Evolutionary conservation across 495 filamentous ascomycete species (phyloP), one percentile per base, ranked within the genome.

Genomic region (Lophium mytilinum): DNA sequence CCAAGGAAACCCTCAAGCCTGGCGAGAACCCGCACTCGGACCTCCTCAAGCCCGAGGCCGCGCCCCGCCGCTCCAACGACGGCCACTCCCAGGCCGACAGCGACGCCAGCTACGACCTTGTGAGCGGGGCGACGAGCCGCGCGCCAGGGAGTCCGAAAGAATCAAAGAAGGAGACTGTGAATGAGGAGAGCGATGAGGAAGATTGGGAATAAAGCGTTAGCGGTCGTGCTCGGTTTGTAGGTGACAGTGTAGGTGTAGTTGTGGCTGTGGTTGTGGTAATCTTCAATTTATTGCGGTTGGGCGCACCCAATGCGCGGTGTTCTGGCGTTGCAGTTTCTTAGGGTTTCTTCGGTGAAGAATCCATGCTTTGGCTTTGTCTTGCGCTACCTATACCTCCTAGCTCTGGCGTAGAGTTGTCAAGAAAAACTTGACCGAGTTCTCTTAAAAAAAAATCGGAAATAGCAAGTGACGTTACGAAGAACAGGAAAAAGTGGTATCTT

Each of bases 31-130:
- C 45, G 17, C 45, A 48, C 17, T 41, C 45, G 14, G 45, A 48
- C 14, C 45, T 24, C 45, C 45, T 48, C 43, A 71, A 68, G 39
- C 67, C 61, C 19, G 41, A 41, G n/a, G 45, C 30, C 40, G 73
- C 47, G 84, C 77, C 85, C 39, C 83, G 89, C 40, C 86, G 86
- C 56, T 95, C 90, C 15, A 83, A 93, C 58, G 90, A 96, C 65
- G 83, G 87, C 68, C 87, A 89, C 50, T 90, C 85, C 12, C 84
- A 87, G 60, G 80, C 89, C 17, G 90, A 87, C 66, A 95, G 89
- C 69, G 91, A 96, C 64, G 87, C 87, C 15, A 94, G 89, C 73
- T 96, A 96, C 65, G 91, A 96, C 69, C 76, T 96, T 36, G 88
- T 96, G 40, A 94, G 89, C 63, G 90, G 90, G 15, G 82, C 85